Percentiles rank a stretch among this genome's conserved stretches.
Evolutionary conservation across 2,329 filamentous ascomycete genomes (phyloP).

Genomic region (Pestalotiopsis sp.): DNA sequence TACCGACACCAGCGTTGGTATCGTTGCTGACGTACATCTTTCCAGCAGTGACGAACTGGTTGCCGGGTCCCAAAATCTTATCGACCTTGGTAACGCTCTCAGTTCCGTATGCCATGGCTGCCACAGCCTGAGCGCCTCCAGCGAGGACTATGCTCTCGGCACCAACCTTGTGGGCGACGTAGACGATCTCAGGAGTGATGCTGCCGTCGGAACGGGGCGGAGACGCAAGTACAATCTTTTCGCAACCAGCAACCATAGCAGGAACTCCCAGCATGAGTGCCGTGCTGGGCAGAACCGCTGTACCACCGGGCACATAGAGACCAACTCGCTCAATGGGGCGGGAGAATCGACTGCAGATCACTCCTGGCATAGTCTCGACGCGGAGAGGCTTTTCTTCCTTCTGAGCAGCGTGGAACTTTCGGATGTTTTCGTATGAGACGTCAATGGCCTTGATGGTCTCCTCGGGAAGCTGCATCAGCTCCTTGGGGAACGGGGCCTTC

Average conservation of each 20-base stretch:
- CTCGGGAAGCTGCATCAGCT: conserved; percentile 79
- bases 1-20: conserved; percentile 90
- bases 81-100: conserved; percentile 94
- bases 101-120: conserved; percentile 96
- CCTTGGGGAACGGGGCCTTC: conserved; percentile 81
- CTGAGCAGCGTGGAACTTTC: conserved; percentile 90
- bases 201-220: conserved; percentile 87
- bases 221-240: conserved; percentile 90
- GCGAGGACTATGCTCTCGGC: conserved; percentile 95
- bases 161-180: conserved; percentile 94
- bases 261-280: conserved; percentile 98
- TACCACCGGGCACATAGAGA: conserved; percentile 92
- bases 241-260: conserved; percentile 94
- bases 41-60: conserved; percentile 96
- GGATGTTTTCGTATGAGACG: conserved; percentile 89
- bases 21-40: conserved; percentile 99
- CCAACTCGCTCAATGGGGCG: conserved; percentile 95
- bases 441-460: conserved; percentile 95
- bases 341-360: conserved; percentile 89
- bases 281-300: conserved; percentile 93
- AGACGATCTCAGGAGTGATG: conserved; percentile 95
- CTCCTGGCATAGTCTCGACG: conserved; percentile 97
- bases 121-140: conserved; percentile 92
- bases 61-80: conserved; percentile 96
- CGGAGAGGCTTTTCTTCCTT: conserved; percentile 77